phyloP scores from a whole-genome alignment of 192 early-diverging fungal genomes.

The Coemansia erecta region DNA sequence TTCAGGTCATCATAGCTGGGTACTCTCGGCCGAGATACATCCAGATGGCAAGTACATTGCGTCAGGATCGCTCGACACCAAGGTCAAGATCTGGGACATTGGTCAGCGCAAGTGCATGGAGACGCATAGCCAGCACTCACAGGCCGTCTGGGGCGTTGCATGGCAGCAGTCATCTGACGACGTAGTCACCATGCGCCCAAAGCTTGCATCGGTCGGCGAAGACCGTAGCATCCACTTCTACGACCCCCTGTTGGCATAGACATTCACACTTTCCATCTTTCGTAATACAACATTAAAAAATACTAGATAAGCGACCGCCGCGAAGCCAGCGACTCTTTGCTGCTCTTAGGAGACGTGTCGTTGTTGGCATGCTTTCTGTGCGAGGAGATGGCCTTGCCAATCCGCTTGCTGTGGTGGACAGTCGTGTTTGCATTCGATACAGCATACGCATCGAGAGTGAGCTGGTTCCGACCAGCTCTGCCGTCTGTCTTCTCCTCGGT shows the following conservation, averaged over 20 bases:
- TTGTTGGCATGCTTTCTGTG: constrained; percentile 12
- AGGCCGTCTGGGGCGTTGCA: constrained; percentile 46
- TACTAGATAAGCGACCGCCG: constrained; percentile 13
- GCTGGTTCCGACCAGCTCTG: constrained; percentile 11
- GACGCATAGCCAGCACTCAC: constrained; percentile 40
- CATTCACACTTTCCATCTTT: neutral
- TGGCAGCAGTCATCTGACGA: constrained; percentile 43
- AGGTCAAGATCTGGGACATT: constrained; percentile 54
- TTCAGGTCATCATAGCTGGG: constrained; percentile 49
- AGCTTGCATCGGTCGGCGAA: constrained; percentile 46
- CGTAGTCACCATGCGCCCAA: constrained; percentile 27
- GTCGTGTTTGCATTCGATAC: neutral
- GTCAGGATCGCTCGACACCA: constrained; percentile 43
- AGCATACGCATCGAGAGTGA: constrained; percentile 30
- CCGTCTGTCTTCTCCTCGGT: constrained; percentile 10
- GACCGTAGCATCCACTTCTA: constrained; percentile 42
- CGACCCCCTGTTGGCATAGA: constrained; percentile 45
- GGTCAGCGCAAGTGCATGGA: constrained; percentile 41
- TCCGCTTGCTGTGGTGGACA: constrained; percentile 34
- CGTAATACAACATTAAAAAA: neutral
- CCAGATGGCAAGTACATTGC: constrained; percentile 44
- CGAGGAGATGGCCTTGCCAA: constrained; percentile 41
- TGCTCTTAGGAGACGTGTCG: neutral
- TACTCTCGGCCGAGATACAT: constrained; percentile 45
- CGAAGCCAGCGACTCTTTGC: constrained; percentile 5